phyloP scores from a whole-genome alignment of 1,284 basidiomycete species.

The Malassezia equina region DNA sequence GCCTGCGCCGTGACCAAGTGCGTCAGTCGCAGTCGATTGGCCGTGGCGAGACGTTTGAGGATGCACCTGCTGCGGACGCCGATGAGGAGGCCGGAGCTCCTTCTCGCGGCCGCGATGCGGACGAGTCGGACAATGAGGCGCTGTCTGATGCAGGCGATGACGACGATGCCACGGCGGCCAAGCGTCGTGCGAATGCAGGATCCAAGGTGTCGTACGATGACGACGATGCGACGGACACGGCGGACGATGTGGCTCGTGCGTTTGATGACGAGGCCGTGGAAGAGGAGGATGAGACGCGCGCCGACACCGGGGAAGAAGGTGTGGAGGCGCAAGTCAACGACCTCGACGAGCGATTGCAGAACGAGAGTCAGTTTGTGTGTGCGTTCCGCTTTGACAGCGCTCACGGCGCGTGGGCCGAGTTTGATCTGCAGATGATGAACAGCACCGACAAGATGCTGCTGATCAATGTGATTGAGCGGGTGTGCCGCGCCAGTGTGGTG shows the following conservation, averaged over 20 bases:
- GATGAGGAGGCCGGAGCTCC: constrained; percentile 45
- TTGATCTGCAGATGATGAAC: constrained; percentile 34
- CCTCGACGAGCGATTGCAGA: constrained; percentile 52
- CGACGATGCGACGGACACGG: constrained; percentile 47
- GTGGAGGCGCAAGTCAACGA: constrained; percentile 42
- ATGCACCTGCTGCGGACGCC: constrained; percentile 49
- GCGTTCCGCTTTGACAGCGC: constrained; percentile 63
- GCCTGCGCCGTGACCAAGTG: constrained; percentile 68
- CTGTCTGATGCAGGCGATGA: constrained; percentile 52
- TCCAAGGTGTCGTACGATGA: constrained; percentile 63
- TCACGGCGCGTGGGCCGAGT: constrained; percentile 51
- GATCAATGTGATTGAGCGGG: constrained; percentile 45
- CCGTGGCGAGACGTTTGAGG: constrained; percentile 54
- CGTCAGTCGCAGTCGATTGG: constrained; percentile 72
- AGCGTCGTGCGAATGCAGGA: constrained; percentile 57
- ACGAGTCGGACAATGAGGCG: constrained; percentile 30
- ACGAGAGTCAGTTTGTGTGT: constrained; percentile 52
- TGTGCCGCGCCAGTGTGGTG: constrained; percentile 39
- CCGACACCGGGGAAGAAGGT: constrained; percentile 22
- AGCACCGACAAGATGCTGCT: constrained; percentile 44
- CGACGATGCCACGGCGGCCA: constrained; percentile 64
- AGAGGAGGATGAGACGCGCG: constrained; percentile 19
- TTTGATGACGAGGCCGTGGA: constrained; percentile 47
- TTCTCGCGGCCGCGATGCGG: constrained; percentile 21
- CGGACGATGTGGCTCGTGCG: constrained; percentile 60